phyloP scores from a whole-genome alignment of 2,329 filamentous ascomycete species.

The Verticillium tricorpus region DNA sequence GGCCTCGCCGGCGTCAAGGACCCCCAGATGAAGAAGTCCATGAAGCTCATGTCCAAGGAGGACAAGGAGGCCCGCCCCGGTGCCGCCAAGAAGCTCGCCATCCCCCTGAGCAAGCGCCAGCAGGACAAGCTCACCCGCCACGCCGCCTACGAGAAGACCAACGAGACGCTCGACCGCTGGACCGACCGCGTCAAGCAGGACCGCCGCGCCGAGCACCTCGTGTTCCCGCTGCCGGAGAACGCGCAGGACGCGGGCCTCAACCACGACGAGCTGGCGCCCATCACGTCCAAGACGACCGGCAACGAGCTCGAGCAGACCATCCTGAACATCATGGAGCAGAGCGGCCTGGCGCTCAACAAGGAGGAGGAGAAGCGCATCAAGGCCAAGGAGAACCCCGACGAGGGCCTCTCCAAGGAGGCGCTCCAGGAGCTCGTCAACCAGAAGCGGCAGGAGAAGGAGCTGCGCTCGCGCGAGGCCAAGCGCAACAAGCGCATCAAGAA shows the following conservation, averaged over 20 bases:
- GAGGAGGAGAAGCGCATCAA: slow-evolving; percentile 39
- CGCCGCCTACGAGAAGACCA: slow-evolving; percentile 85
- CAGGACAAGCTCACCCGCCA: slow-evolving; percentile 79
- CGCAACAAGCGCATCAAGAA: slow-evolving; percentile 93
- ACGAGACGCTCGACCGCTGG: slow-evolving; percentile 87
- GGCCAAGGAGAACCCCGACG: slow-evolving; percentile 56
- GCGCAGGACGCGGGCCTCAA: slow-evolving; percentile 56
- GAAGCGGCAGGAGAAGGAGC: slow-evolving; percentile 74
- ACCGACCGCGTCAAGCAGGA: slow-evolving; percentile 93
- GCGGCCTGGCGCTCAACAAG: slow-evolving; percentile 60
- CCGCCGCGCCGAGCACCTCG: slow-evolving; percentile 81
- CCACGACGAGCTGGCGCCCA: slow-evolving; percentile 60
- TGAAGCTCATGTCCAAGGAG: slow-evolving; percentile 69
- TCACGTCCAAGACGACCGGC: slow-evolving; percentile 59
- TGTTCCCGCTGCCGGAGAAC: slow-evolving; percentile 78
- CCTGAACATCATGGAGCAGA: slow-evolving; percentile 83
- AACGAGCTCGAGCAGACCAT: slow-evolving; percentile 82
- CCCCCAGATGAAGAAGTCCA: slow-evolving; percentile 69
- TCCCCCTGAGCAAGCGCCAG: slow-evolving; percentile 78
- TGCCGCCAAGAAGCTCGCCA: slow-evolving; percentile 64
- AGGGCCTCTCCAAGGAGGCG: slow-evolving; percentile 67
- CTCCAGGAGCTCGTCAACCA: slow-evolving; percentile 68
- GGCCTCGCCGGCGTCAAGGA: slow-evolving; percentile 67
- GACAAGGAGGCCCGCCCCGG: slow-evolving; percentile 44
- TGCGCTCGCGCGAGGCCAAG: slow-evolving; percentile 83